These are phyloP conservation scores for Alternaria sp. DNA, from an alignment of 2,329 filamentous ascomycete genomes.

Conservation along the genomic window DNA sequence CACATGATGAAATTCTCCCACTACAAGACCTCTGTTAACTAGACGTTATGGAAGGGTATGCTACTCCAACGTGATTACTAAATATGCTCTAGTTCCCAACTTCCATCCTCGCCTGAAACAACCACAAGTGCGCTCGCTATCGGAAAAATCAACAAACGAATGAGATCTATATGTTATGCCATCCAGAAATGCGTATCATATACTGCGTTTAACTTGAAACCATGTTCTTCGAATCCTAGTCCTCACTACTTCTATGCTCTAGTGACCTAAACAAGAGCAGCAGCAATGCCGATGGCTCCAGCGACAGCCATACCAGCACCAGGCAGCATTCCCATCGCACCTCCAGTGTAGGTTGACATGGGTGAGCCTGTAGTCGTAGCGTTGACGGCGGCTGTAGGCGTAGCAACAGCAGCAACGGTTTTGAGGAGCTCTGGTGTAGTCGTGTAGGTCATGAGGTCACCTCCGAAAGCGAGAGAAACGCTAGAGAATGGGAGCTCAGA, in stretches of 20 bases:
- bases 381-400: constrained; percentile 9
- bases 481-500: constrained; percentile 28
- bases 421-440: constrained; percentile 37
- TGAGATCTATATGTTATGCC: neutral
- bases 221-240: neutral
- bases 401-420: constrained; percentile 35
- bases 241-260: too few species aligned
- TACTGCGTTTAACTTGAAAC: neutral
- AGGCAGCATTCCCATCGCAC: neutral
- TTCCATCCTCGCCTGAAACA: accelerated
- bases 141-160: neutral
- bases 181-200: neutral
- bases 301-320: constrained; percentile 7
- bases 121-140: neutral
- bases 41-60: neutral
- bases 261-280: constrained; percentile 1
- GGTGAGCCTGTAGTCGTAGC: constrained; percentile 6
- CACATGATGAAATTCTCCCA: too few species aligned
- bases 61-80: neutral
- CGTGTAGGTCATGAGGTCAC: constrained; percentile 33
- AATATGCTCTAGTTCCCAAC: neutral
- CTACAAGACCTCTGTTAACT: neutral
- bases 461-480: constrained; percentile 27
- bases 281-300: constrained; percentile 8
- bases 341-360: constrained; percentile 11